Percentiles rank a stretch among this genome's conserved stretches.
These are phyloP conservation scores for Daldinia sp. DNA, from an alignment of 2,329 filamentous ascomycete genomes.

Conservation along the genomic window DNA sequence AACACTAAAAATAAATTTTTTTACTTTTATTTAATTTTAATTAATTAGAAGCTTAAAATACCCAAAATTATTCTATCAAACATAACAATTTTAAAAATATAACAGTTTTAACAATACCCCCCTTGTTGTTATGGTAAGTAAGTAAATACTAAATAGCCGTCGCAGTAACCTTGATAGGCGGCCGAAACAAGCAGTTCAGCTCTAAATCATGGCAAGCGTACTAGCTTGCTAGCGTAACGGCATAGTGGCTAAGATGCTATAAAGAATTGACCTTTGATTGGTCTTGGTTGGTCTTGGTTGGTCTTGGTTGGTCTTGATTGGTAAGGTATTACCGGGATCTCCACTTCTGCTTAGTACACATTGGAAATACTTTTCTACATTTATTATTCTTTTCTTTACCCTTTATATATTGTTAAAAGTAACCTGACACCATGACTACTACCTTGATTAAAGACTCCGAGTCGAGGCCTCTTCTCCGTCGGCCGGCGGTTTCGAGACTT, in stretches of 20 bases:
- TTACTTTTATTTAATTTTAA: too few relatives aligned
- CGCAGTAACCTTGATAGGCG: neutral
- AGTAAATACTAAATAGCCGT: too few relatives aligned
- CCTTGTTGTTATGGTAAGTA: too few relatives aligned
- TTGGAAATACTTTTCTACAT: slow-evolving; percentile 30
- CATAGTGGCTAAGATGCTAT: slow-evolving; percentile 22
- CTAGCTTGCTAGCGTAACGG: too few relatives aligned
- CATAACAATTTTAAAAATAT: too few relatives aligned
- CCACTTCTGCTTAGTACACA: slow-evolving; percentile 35
- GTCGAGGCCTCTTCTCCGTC: slow-evolving; percentile 6
- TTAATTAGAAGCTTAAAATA: too few relatives aligned
- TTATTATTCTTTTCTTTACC: neutral
- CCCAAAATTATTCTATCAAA: too few relatives aligned
- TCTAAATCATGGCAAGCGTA: neutral
- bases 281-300: too few relatives aligned
- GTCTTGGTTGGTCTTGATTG: slow-evolving; percentile 25
- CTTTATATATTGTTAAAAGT: slow-evolving; percentile 19
- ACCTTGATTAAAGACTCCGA: slow-evolving; percentile 1
- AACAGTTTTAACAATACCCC: too few relatives aligned
- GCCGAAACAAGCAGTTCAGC: neutral
- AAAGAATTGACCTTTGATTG: neutral
- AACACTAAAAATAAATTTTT: too few relatives aligned
- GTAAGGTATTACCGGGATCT: slow-evolving; percentile 20
- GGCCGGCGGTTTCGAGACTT: neutral
- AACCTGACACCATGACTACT: neutral